These are phyloP conservation scores for Neurospora africana DNA, from an alignment of 495 filamentous ascomycete genomes.

Conservation along the genomic window DNA sequence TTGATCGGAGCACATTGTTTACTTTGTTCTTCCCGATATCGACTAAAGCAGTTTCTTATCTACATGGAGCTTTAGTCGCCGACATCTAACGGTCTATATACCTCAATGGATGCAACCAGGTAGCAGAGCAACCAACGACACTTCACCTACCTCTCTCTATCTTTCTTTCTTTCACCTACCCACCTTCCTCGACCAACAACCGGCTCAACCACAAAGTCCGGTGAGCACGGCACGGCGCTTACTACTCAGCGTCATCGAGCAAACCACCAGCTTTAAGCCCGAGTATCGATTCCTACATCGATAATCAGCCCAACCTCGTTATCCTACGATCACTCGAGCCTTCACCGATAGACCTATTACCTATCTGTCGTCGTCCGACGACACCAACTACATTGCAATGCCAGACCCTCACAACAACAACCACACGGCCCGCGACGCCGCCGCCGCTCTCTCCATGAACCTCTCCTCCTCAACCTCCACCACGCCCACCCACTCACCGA, in stretches of 20 bases:
- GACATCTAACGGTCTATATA: neutral
- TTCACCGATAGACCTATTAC: neutral
- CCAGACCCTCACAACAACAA: constrained; percentile 11
- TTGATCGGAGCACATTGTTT: neutral
- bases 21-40: neutral
- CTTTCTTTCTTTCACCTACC: neutral
- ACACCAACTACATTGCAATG: constrained; percentile 8
- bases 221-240: neutral
- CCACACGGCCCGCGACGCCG: constrained; percentile 10
- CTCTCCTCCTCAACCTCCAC: constrained; percentile 3
- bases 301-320: neutral
- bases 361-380: neutral
- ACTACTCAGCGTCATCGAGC: neutral
- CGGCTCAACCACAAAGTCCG: neutral
- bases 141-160: neutral
- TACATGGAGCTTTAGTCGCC: neutral
- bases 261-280: neutral
- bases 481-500: neutral
- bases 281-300: constrained; percentile 6
- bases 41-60: neutral
- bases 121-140: neutral
- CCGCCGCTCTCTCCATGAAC: constrained; percentile 16
- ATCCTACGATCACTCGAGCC: neutral
- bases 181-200: neutral
- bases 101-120: neutral